Evolutionary conservation across 192 early-diverging fungal species (phyloP).

Genomic region (Coemansia sp.): DNA sequence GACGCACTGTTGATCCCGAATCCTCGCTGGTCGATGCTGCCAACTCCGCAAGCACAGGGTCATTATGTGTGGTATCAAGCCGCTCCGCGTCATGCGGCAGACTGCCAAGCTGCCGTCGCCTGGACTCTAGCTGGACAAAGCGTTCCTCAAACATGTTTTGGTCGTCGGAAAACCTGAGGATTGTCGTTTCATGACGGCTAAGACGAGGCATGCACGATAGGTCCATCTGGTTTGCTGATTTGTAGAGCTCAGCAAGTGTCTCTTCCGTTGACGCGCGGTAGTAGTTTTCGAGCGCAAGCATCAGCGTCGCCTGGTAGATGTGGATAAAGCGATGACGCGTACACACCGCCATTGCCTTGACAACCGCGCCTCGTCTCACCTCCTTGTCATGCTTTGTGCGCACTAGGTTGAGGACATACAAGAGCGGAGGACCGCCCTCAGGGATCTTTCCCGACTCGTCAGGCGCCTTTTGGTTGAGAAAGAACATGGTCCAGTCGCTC

Average conservation of each 20-base stretch:
- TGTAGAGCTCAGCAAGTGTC: conserved; percentile 77
- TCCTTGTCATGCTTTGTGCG: conserved; percentile 85
- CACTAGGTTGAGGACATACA: conserved; percentile 93
- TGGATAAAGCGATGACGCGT: conserved; percentile 89
- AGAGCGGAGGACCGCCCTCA: conserved; percentile 63
- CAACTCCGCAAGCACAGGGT: conserved; percentile 27
- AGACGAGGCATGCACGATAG: conserved; percentile 77
- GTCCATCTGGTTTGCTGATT: conserved; percentile 85
- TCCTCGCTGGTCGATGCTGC: conserved; percentile 32
- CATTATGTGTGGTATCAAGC: conserved; percentile 23
- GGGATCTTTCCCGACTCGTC: conserved; percentile 39
- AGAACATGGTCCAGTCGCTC: conserved; percentile 94
- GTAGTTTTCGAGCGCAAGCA: conserved; percentile 91
- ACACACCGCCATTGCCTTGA: conserved; percentile 94
- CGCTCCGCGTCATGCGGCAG: conserved; percentile 33
- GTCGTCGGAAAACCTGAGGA: conserved; percentile 80
- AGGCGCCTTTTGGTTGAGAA: conserved; percentile 74
- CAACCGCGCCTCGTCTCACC: conserved; percentile 83
- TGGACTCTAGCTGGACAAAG: conserved; percentile 57
- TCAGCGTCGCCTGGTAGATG: conserved; percentile 88
- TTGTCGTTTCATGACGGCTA: conserved; percentile 76
- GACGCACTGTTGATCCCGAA: conserved; percentile 23
- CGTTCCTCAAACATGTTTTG: conserved; percentile 86
- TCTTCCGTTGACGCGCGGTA: conserved; percentile 74
- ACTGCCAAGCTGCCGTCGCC: conserved; percentile 25